phyloP scores from a whole-genome alignment of 306 rosid genomes.

The Aeschynomene evenia region DNA sequence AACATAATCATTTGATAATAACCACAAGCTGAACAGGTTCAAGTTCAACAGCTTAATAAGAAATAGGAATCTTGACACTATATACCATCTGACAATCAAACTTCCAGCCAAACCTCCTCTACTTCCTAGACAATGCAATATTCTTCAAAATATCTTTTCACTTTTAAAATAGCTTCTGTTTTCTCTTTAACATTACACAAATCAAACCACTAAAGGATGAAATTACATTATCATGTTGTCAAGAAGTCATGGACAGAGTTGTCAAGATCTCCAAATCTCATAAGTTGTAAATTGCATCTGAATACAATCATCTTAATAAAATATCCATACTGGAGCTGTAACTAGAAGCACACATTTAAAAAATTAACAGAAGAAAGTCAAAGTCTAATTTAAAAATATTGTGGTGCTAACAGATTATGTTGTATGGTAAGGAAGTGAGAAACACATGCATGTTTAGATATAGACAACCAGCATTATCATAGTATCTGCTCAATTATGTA shows the following conservation, averaged over 20 bases:
- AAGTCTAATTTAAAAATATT: conserved; percentile 15
- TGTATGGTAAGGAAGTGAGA: neutral
- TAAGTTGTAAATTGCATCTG: neutral
- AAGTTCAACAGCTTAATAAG: neutral
- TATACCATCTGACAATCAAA: neutral
- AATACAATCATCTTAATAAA: conserved; percentile 13
- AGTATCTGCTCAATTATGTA: conserved; percentile 24
- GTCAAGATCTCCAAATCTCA: neutral
- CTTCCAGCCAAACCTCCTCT: neutral
- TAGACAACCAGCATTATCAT: neutral
- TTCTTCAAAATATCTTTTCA: conserved; percentile 8
- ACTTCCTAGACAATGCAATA: neutral
- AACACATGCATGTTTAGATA: neutral
- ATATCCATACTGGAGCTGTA: conserved; percentile 11
- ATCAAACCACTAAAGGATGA: neutral
- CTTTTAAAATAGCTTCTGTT: neutral
- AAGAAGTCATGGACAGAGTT: neutral
- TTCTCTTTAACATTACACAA: neutral
- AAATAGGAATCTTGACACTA: neutral
- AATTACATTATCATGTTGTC: neutral
- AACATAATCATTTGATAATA: conserved; percentile 4
- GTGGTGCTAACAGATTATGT: neutral
- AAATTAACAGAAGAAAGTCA: neutral
- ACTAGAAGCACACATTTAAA: conserved; percentile 5
- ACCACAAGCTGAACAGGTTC: conserved; percentile 3